Base-by-base conservation (phyloP, 2,329 filamentous ascomycete genomes). In the Hirsutella thompsonii region DNA sequence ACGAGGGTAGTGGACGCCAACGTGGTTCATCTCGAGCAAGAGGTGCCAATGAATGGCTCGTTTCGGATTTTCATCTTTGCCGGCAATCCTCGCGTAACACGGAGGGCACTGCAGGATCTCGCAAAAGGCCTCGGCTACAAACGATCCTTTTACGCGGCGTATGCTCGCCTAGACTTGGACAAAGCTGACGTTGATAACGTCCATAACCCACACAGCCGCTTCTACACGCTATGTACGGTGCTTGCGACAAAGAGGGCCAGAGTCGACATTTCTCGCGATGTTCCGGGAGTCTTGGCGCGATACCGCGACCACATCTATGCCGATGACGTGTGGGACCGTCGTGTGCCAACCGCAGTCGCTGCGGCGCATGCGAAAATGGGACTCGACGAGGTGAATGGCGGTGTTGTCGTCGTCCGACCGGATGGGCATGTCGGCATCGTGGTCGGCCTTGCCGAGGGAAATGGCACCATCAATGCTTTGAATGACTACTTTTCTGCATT, bases 1-100 rank as follows among this genome's bases (percentile, higher is more conserved):
- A 94, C 87, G 1, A 76, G 89, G 38, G 83, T 94, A 19, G 79
- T 83, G 1, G 89, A 95, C 55, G 83, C 88, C 55, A 94, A 94
- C 60, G 79, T 86, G 5, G 87, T 94, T 1, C 84, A 93, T 52
- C 71, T 94, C 9, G 89, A 94, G 62, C 88, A 94, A 60, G 84
- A 93, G 55, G 74, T 94, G 26, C 88, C 88, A 0, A 69, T 89
- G 44, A 94, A 94, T 60, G 88, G 88, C 35, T 81, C 87, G 2
- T 94, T 89, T 70, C 76, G 88, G 42, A 70, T 94, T 45, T 93
- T 88, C 57, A 61, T 94, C 47, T 94, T 93, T 57, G 87, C 76
- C n/a, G 89, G 89, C 42, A 68, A 70, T 34, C 77, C 77, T 8
- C 55, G 64, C 13, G 67, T 68, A 37, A 81, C 77, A 11, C 67